Percentiles rank a stretch among this genome's conserved stretches.
Conservation (phyloP, 2,329 filamentous ascomycete genomes). For the Trichoderma asperellum region DNA sequence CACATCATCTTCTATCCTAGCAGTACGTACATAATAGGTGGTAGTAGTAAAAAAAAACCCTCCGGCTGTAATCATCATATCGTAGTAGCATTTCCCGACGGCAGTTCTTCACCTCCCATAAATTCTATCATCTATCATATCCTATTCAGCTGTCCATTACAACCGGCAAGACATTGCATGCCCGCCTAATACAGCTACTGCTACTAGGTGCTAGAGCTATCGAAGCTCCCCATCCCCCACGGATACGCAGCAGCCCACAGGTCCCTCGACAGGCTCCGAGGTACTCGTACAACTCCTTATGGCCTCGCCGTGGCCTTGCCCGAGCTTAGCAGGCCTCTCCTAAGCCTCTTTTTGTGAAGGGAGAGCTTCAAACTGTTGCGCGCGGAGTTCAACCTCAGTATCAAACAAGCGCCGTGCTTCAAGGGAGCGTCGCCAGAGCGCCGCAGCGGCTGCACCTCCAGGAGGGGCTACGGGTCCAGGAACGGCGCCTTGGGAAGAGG, state of each 20-base stretch:
- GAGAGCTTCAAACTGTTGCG: not conserved
- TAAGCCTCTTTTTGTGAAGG: not conserved
- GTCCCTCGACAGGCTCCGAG: not conserved
- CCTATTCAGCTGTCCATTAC: conserved; percentile 14
- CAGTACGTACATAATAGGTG: not conserved
- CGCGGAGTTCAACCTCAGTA: not conserved
- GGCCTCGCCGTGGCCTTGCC: not conserved
- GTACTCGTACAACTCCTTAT: not conserved
- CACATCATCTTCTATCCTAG: not conserved
- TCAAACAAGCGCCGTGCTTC: not conserved
- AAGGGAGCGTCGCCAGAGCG: not conserved
- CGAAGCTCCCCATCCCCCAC: not conserved
- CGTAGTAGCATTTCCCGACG: not conserved
- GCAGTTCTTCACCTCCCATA: not conserved
- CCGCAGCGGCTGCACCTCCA: not conserved
- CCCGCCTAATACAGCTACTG: conserved; percentile 6
- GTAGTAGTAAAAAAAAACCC: not conserved
- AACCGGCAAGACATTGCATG: conserved; percentile 32
- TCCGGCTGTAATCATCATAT: not conserved
- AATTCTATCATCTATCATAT: not conserved
- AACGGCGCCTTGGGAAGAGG: not conserved
- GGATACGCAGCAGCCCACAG: not conserved
- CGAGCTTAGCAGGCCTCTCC: not conserved
- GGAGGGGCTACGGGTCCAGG: conserved; percentile 13
- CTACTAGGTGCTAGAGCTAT: not conserved